phyloP scores from a whole-genome alignment of 257 asterid genomes.

The Salvia splendens region DNA sequence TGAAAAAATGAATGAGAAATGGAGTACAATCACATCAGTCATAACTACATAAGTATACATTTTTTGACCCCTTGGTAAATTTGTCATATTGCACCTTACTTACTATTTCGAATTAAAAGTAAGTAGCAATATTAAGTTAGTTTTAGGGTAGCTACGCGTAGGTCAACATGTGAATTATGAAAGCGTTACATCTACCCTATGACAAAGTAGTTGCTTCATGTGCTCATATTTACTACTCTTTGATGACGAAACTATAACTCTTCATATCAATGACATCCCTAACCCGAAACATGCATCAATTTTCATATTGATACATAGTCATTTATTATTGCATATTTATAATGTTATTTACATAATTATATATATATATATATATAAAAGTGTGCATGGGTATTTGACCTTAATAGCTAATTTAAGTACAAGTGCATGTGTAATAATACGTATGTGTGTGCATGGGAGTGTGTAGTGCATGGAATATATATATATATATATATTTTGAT shows the following conservation, averaged over 20 bases:
- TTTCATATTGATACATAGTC: too few species aligned
- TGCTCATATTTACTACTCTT: neutral
- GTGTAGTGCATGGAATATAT: too few species aligned
- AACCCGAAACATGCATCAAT: too few species aligned
- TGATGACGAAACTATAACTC: neutral
- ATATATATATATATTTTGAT: too few species aligned
- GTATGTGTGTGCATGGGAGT: too few species aligned
- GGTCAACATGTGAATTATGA: conserved; percentile 3
- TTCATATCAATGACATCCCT: too few species aligned
- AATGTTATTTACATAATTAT: too few species aligned
- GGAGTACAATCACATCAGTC: neutral
- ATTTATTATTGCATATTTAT: too few species aligned
- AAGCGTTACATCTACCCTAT: conserved; percentile 22
- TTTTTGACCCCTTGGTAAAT: neutral
- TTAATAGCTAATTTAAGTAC: too few species aligned
- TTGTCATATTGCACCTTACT: neutral
- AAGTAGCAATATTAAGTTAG: neutral
- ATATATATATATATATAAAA: too few species aligned
- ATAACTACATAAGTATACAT: neutral
- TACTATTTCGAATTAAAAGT: neutral
- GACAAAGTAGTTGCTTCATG: neutral
- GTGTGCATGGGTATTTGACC: too few species aligned
- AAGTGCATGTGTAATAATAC: too few species aligned
- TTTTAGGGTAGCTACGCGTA: neutral
- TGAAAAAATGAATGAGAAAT: conserved; percentile 13